These are phyloP conservation scores for Powellomyces hirtus DNA, from an alignment of 192 early-diverging fungal genomes.

Conservation along the genomic window DNA sequence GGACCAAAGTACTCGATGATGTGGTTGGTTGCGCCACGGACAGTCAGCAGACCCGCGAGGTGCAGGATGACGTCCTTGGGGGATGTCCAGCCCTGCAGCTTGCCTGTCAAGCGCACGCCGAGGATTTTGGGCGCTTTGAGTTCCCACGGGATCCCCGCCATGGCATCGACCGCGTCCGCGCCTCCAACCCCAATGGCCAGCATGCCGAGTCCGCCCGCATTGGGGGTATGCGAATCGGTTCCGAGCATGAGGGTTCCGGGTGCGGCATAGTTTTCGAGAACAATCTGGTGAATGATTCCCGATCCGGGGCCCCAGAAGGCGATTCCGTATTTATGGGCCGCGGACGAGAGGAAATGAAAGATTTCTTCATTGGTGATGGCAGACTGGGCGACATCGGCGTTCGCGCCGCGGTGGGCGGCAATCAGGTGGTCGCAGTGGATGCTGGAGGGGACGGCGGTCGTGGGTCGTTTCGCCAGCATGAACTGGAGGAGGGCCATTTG, in stretches of 20 bases:
- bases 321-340: constrained; percentile 88
- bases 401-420: constrained; percentile 83
- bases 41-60: constrained; percentile 91
- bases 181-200: constrained; percentile 95
- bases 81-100: constrained; percentile 87
- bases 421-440: constrained; percentile 99
- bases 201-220: constrained; percentile 96
- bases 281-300: constrained; percentile 89
- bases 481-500: constrained; percentile 95
- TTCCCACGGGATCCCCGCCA: constrained; percentile 98
- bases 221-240: constrained; percentile 98
- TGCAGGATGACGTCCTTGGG: constrained; percentile 96
- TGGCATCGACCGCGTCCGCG: constrained; percentile 98
- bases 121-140: constrained; percentile 96
- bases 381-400: constrained; percentile 78
- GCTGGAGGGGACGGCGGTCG: constrained; percentile 86
- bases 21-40: constrained; percentile 85
- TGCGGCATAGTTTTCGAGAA: constrained; percentile 97
- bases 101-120: constrained; percentile 87
- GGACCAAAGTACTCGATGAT: constrained; percentile 98
- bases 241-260: constrained; percentile 96
- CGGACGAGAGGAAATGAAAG: constrained; percentile 83
- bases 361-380: constrained; percentile 90
- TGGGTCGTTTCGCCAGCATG: constrained; percentile 85
- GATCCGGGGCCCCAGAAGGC: constrained; percentile 95